Evolutionary conservation across 2,329 filamentous ascomycete species (phyloP), one percentile per base, ranked within the genome.

Genomic region (Diplodia scrobiculata): DNA sequence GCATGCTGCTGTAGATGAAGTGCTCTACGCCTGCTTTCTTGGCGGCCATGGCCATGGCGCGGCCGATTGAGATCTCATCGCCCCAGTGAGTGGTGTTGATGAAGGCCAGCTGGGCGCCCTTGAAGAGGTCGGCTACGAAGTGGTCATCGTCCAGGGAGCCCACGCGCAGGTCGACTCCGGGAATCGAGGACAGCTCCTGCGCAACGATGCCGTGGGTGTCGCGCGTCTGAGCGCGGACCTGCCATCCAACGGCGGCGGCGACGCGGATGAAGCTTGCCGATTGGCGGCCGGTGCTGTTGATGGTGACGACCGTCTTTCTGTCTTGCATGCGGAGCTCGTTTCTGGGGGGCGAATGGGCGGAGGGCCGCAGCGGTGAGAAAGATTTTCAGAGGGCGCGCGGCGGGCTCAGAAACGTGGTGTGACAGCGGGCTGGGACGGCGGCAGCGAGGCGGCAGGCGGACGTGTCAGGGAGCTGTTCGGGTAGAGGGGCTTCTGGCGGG

Each of bases 51-150:
- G 93, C 95, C 68, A 97, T 84, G 1, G 91, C 90, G 76, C 90
- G 89, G 69, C 95, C 95, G 71, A 97, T 96, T 47, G 89, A 87
- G 67, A 95, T 85, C 82, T 99, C 95, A 78, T 98, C 92, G 62
- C 94, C 95, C 82, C 96, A 97, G 73, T 96, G 96, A 5, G 92
- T 96, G 50, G 95, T 99, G 81, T 99, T 99, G 82, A 98, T 92
- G 78, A 98, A 99, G 67, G 95, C 95, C 62, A 96, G 84, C 72
- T 96, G 90, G 25, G 91, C 90, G 68, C 91, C 92, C 45, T 84
- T 82, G 83, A 98, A 98, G 21, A 98, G 84, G 70, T 90, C 84
- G 64, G 86, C 83, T 74, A 97, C 90, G 70, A 97, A 82, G 71
- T 88, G 84, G 75, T 92, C 91, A 73, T 94, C 86, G 69, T 89